Evolutionary conservation across 805 yeast species (phyloP), one percentile per base, ranked within the genome.

Genomic region (Wickerhamiella parazyma): DNA sequence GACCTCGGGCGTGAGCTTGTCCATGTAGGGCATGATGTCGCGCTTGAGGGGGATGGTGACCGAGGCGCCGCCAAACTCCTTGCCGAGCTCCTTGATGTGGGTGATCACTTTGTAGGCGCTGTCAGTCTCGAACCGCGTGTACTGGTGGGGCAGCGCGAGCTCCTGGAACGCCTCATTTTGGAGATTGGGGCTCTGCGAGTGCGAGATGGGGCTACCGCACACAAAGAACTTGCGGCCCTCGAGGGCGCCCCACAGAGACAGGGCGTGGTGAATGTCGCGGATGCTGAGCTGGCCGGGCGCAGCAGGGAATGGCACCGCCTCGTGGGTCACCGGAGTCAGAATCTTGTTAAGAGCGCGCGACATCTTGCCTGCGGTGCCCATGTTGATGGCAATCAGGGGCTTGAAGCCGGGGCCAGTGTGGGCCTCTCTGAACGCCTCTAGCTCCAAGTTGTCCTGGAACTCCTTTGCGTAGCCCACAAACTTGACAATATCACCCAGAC

Each of bases 11-110:
- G 85, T 72, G 34, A 89, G 65, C 47, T 73, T 78, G 48, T 69
- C 68, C 50, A 80, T 70, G 50, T 73, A 72, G 51, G 76, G 68
- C 65, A 82, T 76, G 49, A 89, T 77, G 46, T 80, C 93, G 44
- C 85, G 57, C 59, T 91, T 91, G 57, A 89, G 68, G 3, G 99
- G 99, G 57, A 89, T 89, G 1, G 98, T 91, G 6, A 91, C 84
- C 4, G 94, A 87, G 49, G 82, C 76, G n/a, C 98, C 99, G 38
- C 97, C 97, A 55, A 91, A 80, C 7, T 64, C 56, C 7, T 42
- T 18, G 1, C 61, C 62, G 12, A 73, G 61, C 16, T 60, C 59
- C 46, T 75, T 65, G 44, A 86, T 58, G 36, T 70, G 61, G 10
- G 67, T 63, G 40, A 68, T 67, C 21, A 83, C 87, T 39, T 67